Base-by-base conservation (phyloP, 106 monocot species). In the Cymbidium sinense region DNA sequence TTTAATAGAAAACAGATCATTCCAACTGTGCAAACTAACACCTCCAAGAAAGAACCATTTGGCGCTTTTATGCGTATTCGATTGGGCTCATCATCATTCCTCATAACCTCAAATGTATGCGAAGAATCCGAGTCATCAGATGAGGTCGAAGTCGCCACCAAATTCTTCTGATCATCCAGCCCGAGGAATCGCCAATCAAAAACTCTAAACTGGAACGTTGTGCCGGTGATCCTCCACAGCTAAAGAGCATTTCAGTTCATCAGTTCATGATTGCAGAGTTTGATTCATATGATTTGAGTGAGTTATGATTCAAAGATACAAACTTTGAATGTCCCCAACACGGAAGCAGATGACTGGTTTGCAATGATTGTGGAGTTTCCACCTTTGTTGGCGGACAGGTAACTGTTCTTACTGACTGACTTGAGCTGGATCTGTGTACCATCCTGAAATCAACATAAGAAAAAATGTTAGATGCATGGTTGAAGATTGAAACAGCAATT, bases 41-140 rank as follows among this genome's bases (percentile, higher is more conserved):
- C 91, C 91, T 92, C 85, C 72, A 91, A 51, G 81, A 86, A 93
- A 28, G 58, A 73, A 1, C 89, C 92, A 80, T 93, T 93, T 5
- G 89, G 55, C 23, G 92, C 87, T 72, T 51, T 85, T 70, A 93
- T 74, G n/a, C 93, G 83, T 37, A 88, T 82, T 0, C 84, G 87
- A 50, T 6, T 84, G 13, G 64, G 19, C 65, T 86, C 79, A 5
- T 77, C 65, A 18, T 77, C 28, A 18, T 86, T 80, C 70, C 84
- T 79, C 3, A 89, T 73, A 25, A 93, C 83, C 76, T 89, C 78
- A 52, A 93, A 89, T 12, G 87, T 86, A 70, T 89, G 87, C 0
- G 82, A 77, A 3, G 7, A 12, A 36, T 82, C 76, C 1, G 87
- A 80, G 0, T 39, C 70, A 33, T 79, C 69, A 0, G 87, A 78